These are phyloP conservation scores for Fusarium domesticum DNA, from an alignment of 2,329 filamentous ascomycete genomes.

Conservation along the genomic window DNA sequence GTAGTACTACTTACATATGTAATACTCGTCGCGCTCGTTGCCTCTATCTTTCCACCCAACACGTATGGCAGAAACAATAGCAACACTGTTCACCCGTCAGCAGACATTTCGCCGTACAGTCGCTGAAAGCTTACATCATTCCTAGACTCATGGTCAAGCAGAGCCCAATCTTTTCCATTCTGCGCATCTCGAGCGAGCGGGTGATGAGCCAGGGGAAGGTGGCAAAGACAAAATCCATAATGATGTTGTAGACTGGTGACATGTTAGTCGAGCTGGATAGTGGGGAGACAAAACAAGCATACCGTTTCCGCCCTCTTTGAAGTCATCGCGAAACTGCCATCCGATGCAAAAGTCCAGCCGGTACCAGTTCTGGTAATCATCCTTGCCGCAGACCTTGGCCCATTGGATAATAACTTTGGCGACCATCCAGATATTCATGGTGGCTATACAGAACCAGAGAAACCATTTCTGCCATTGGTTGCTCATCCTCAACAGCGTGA, in stretches of 20 bases:
- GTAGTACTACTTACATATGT: slow-evolving; percentile 41
- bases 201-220: slow-evolving; percentile 50
- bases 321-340: slow-evolving; percentile 37
- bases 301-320: slow-evolving; percentile 52
- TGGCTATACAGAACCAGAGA: slow-evolving; percentile 48
- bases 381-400: slow-evolving; percentile 44
- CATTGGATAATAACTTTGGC: slow-evolving; percentile 48
- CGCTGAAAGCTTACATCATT: slow-evolving; percentile 36
- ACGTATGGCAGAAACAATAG: slow-evolving; percentile 46
- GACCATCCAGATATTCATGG: slow-evolving; percentile 49
- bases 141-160: slow-evolving; percentile 51
- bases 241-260: slow-evolving; percentile 49
- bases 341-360: slow-evolving; percentile 45
- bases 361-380: slow-evolving; percentile 45
- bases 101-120: rapidly evolving
- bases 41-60: slow-evolving; percentile 49
- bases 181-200: slow-evolving; percentile 46
- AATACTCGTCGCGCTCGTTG: slow-evolving; percentile 44
- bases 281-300: slow-evolving; percentile 22
- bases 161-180: slow-evolving; percentile 48
- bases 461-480: slow-evolving; percentile 42
- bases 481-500: slow-evolving; percentile 41
- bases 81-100: slow-evolving; percentile 34
- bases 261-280: background rate
- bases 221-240: slow-evolving; percentile 53